phyloP scores from a whole-genome alignment of 352 stramenopile species.

The Phytophthora multivora region DNA sequence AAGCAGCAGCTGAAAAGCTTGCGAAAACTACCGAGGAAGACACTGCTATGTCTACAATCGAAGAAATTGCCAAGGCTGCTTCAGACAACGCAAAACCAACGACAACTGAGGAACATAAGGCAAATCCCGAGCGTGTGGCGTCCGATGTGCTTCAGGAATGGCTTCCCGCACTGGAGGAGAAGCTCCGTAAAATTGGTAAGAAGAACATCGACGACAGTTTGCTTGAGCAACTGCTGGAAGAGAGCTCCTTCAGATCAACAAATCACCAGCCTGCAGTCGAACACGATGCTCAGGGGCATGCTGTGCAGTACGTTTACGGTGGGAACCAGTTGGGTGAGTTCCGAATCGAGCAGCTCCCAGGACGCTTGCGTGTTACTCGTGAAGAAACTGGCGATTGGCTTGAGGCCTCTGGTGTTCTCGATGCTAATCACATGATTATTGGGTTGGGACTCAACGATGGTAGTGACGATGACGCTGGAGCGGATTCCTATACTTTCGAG shows the following conservation, averaged over 20 bases:
- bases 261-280: slow-evolving; percentile 7
- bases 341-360: slow-evolving; percentile 62
- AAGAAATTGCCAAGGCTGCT: slow-evolving; percentile 17
- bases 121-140: slow-evolving; percentile 9
- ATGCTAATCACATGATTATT: slow-evolving; percentile 51
- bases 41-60: background rate
- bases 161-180: slow-evolving; percentile 54
- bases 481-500: slow-evolving; percentile 38
- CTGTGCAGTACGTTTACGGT: slow-evolving; percentile 55
- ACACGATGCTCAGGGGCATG: slow-evolving; percentile 17
- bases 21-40: background rate
- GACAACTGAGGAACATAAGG: slow-evolving; percentile 2
- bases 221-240: slow-evolving; percentile 36
- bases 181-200: slow-evolving; percentile 36
- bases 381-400: slow-evolving; percentile 76
- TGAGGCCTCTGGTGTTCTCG: slow-evolving; percentile 55
- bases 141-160: slow-evolving; percentile 46
- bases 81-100: slow-evolving; percentile 16
- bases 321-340: slow-evolving; percentile 65
- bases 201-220: slow-evolving; percentile 25
- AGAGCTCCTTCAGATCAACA: slow-evolving; percentile 2
- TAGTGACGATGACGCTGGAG: slow-evolving; percentile 19
- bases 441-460: slow-evolving; percentile 33
- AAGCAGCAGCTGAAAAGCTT: slow-evolving; percentile 11
- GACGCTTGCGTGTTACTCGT: slow-evolving; percentile 60